A percentile compares a stretch with the other conserved stretches of the same genome.
phyloP scores from a whole-genome alignment of 495 filamentous ascomycete species.

The Aspergillus conjunctus region DNA sequence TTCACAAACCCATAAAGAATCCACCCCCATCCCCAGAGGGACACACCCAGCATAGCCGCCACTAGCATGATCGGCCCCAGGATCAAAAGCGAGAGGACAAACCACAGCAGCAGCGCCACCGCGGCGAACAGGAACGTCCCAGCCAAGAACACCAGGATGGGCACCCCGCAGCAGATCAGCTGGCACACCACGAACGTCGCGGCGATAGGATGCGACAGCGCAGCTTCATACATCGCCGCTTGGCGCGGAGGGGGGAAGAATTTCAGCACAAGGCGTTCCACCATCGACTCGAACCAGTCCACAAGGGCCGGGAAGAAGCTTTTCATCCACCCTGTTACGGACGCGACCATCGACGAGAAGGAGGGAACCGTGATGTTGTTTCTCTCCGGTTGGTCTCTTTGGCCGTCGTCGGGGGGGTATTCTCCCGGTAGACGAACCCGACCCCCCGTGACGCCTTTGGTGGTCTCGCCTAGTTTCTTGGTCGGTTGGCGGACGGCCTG shows the following conservation, averaged over 20 bases:
- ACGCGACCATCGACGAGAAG: neutral
- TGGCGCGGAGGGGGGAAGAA: constrained; percentile 35
- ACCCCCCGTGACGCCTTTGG: neutral
- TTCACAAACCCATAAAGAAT: constrained; percentile 40
- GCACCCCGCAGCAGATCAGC: constrained; percentile 42
- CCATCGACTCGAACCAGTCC: constrained; percentile 33
- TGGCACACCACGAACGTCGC: constrained; percentile 42
- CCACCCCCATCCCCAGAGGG: constrained; percentile 47
- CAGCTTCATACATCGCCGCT: constrained; percentile 35
- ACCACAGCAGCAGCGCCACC: constrained; percentile 39
- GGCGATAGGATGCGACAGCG: constrained; percentile 34
- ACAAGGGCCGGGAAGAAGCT: constrained; percentile 17
- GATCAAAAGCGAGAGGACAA: constrained; percentile 38
- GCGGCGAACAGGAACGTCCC: constrained; percentile 41
- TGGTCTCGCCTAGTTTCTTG: neutral
- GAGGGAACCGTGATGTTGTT: constrained; percentile 5
- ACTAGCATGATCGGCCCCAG: constrained; percentile 42
- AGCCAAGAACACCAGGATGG: constrained; percentile 39
- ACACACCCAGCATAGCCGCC: constrained; percentile 40
- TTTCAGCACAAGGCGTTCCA: constrained; percentile 31
- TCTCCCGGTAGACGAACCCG: neutral
- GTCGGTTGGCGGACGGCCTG: neutral
- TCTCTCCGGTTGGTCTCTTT: neutral
- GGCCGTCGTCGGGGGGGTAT: constrained; percentile 4
- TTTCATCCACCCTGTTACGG: constrained; percentile 4